Base-by-base conservation (phyloP, 2,329 filamentous ascomycete genomes). In the Aspergillus sp. region DNA sequence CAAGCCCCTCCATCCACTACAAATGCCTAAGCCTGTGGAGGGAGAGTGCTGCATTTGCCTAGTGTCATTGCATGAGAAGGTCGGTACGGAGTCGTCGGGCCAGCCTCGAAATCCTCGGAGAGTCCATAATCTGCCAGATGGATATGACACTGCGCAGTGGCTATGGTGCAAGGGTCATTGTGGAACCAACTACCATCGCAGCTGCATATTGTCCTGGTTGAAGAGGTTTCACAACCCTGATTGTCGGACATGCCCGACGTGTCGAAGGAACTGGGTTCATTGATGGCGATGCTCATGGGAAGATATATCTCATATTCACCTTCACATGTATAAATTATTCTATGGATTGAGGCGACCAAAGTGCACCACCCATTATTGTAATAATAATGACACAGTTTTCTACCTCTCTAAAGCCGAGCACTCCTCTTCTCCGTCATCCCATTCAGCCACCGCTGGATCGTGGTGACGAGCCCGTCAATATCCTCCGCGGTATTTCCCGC, bases 401-500 rank as follows among this genome's bases (percentile, higher is more conserved):
- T 30, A 30, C 26, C 8, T 30, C 10, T 30, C 26, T 36, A 48
- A 16, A 60, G 26, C 19, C 54, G 52, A 17, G 58, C 54, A 6
- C 40, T 11, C 13, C 50, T 54, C 24, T 53, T 55, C 42, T 59
- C 45, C 6, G 22, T 58, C 17, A 16, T 53, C 10, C 49, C 48
- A 13, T 56, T 50, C 35, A 77, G 65, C 84, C 84, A 86, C 1
- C 63, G 56, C 44, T 73, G 70, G 8, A 86, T 76, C 0, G 70
- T 73, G 7, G 55, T 64, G 0, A 81, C 73, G 19, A 89, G 64
- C 0, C 72, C 75, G 4, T 84, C 76, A 0, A 88, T 74, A 52
- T 89, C 76, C 4, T 73, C 70, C 6, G 71, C 53, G 0, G 81
- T 85, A 56, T 89, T 90, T 0, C 80, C 82, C 0, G 85, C 83